phyloP scores from a whole-genome alignment of 495 filamentous ascomycete species.

The Sporormia fimetaria region DNA sequence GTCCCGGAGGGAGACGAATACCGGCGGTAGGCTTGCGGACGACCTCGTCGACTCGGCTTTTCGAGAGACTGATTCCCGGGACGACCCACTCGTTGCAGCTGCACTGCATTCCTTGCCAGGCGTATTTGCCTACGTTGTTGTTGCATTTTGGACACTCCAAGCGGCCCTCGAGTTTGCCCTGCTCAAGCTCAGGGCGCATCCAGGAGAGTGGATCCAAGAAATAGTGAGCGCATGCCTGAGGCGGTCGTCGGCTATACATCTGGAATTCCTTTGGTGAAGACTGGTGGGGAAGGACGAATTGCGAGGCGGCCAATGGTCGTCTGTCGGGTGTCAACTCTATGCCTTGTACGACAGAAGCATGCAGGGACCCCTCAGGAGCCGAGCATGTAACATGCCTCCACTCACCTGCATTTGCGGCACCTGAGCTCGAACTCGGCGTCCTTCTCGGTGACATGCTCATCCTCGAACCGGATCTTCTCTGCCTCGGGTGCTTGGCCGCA shows the following conservation, averaged over 20 bases:
- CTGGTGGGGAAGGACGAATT: slow-evolving; percentile 48
- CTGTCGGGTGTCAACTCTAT: slow-evolving; percentile 35
- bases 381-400: slow-evolving; percentile 9
- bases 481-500: slow-evolving; percentile 54
- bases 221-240: slow-evolving; percentile 56
- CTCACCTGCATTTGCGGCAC: slow-evolving; percentile 44
- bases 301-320: slow-evolving; percentile 50
- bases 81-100: slow-evolving; percentile 83
- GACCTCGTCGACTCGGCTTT: slow-evolving; percentile 68
- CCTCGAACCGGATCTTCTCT: slow-evolving; percentile 69
- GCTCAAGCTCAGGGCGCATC: slow-evolving; percentile 76
- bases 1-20: slow-evolving; percentile 20
- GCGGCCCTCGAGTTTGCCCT: slow-evolving; percentile 66
- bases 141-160: slow-evolving; percentile 75
- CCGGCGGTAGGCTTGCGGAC: slow-evolving; percentile 15
- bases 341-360: no score
- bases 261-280: slow-evolving; percentile 22
- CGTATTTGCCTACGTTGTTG: slow-evolving; percentile 78
- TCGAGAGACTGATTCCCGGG: slow-evolving; percentile 78
- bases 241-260: background rate
- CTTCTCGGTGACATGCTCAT: slow-evolving; percentile 44
- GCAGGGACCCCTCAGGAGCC: background rate
- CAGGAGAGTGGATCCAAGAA: slow-evolving; percentile 85
- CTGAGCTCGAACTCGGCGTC: slow-evolving; percentile 36
- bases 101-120: slow-evolving; percentile 91